These are phyloP conservation scores for Trametes cinnabarina DNA, from an alignment of 768 basidiomycete species.

Conservation along the genomic window DNA sequence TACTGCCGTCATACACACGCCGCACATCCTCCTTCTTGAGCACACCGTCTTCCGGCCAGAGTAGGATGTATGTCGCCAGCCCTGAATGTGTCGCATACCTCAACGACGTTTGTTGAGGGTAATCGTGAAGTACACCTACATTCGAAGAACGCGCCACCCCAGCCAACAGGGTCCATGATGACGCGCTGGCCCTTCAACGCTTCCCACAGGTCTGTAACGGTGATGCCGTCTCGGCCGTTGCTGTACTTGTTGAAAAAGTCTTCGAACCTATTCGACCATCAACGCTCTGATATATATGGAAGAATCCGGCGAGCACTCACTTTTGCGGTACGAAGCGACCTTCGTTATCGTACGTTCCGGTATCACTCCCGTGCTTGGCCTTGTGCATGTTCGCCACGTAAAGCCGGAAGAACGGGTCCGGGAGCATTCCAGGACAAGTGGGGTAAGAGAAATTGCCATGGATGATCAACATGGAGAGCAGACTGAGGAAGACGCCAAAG, in stretches of 20 bases:
- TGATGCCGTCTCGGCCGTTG: conserved; percentile 24
- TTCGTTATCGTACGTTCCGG: conserved; percentile 40
- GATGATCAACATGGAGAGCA: conserved; percentile 36
- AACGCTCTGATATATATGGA: too few species aligned
- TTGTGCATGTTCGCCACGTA: conserved; percentile 35
- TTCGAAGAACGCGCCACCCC: conserved; percentile 36
- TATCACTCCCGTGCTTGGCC: conserved; percentile 44
- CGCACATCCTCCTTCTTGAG: conserved; percentile 43
- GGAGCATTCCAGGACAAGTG: conserved; percentile 30
- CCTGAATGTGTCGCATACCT: conserved; percentile 16
- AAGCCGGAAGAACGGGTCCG: conserved; percentile 44
- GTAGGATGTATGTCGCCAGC: conserved; percentile 37
- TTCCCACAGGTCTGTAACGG: conserved; percentile 29
- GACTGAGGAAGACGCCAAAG: conserved; percentile 38
- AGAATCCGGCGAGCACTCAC: background rate
- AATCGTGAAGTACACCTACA: conserved; percentile 26
- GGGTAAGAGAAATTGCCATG: conserved; percentile 37
- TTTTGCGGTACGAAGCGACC: conserved; percentile 41
- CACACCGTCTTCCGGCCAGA: conserved; percentile 40
- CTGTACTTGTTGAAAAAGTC: conserved; percentile 43
- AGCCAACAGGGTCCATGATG: conserved; percentile 38
- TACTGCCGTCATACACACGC: conserved; percentile 40
- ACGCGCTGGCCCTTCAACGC: conserved; percentile 37
- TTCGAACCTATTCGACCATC: too few species aligned
- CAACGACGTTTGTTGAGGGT: too few species aligned